Percentiles rank a stretch among this genome's conserved stretches.
Conservation (phyloP, 768 basidiomycete genomes). For the Kwoniella sp. region DNA sequence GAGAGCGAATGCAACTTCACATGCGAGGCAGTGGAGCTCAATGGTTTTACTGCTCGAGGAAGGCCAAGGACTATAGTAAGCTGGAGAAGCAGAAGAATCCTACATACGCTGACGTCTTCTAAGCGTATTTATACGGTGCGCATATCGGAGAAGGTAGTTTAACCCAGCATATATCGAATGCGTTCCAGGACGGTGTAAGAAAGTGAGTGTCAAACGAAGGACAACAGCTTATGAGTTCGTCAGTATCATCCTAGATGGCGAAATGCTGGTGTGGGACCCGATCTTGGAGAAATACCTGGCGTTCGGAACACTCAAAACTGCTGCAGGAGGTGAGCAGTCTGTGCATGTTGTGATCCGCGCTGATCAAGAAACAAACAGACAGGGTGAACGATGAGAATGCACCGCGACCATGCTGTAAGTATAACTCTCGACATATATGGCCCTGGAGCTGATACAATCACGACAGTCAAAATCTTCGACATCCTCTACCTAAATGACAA, state of each 20-base stretch:
- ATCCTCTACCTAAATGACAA: constrained; percentile 71
- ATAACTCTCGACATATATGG: not conserved
- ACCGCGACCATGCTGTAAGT: constrained; percentile 86
- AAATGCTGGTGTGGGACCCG: constrained; percentile 99
- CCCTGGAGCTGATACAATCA: not conserved
- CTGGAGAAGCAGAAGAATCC: no score
- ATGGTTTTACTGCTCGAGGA: constrained; percentile 91
- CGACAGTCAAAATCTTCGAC: constrained; percentile 93
- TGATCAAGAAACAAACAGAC: constrained; percentile 47
- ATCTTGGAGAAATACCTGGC: constrained; percentile 78
- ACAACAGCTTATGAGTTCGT: constrained; percentile 11
- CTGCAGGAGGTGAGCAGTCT: constrained; percentile 64
- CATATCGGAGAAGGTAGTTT: constrained; percentile 74
- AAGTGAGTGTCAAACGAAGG: constrained; percentile 58
- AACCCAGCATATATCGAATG: constrained; percentile 75
- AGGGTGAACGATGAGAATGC: constrained; percentile 55
- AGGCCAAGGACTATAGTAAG: constrained; percentile 42
- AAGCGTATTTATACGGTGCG: constrained; percentile 74
- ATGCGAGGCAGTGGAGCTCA: constrained; percentile 72
- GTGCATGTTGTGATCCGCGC: not conserved
- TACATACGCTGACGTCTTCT: constrained; percentile 51
- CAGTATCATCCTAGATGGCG: constrained; percentile 91
- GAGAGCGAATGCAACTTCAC: constrained; percentile 93
- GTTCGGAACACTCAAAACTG: constrained; percentile 90
- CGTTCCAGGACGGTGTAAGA: constrained; percentile 69